Evolutionary conservation across 805 yeast genomes (phyloP).

Genomic region (Yarrowia sp.): DNA sequence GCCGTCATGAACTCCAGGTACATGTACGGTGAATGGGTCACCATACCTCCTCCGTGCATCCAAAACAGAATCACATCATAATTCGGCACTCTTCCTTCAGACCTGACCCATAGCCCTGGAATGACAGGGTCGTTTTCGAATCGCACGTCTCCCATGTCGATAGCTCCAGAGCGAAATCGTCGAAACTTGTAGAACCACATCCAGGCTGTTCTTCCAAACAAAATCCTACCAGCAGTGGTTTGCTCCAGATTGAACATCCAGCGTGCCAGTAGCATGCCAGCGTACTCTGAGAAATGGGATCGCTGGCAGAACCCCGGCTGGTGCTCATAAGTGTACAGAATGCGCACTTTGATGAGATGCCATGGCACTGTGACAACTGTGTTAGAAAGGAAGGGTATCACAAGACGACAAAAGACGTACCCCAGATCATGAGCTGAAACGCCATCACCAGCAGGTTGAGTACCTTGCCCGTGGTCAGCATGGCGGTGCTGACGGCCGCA

Average conservation of each 20-base stretch:
- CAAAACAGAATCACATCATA: conserved; percentile 46
- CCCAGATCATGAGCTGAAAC: neutral
- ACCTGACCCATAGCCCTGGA: conserved; percentile 41
- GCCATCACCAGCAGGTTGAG: conserved; percentile 7
- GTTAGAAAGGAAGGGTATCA: conserved; percentile 4
- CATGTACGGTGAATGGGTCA: conserved; percentile 42
- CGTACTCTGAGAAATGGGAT: conserved; percentile 14
- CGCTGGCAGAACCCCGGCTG: conserved; percentile 19
- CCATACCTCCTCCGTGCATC: conserved; percentile 47
- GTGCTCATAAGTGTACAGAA: conserved; percentile 21
- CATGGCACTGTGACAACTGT: conserved; percentile 8
- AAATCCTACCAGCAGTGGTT: conserved; percentile 30
- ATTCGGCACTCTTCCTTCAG: conserved; percentile 36
- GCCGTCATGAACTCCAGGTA: conserved; percentile 48
- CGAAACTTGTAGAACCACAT: conserved; percentile 34
- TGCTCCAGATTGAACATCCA: conserved; percentile 29
- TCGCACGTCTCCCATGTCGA: conserved; percentile 36
- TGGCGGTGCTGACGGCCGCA: neutral
- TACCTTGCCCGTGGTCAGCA: conserved; percentile 10
- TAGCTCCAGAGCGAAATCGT: conserved; percentile 37
- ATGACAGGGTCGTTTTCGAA: conserved; percentile 34
- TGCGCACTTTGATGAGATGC: conserved; percentile 20
- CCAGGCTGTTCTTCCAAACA: conserved; percentile 34
- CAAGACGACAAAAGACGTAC: neutral
- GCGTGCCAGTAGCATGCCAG: conserved; percentile 12